Conservation (phyloP, 352 stramenopile genomes). For the Elongisporangium anandrum region DNA sequence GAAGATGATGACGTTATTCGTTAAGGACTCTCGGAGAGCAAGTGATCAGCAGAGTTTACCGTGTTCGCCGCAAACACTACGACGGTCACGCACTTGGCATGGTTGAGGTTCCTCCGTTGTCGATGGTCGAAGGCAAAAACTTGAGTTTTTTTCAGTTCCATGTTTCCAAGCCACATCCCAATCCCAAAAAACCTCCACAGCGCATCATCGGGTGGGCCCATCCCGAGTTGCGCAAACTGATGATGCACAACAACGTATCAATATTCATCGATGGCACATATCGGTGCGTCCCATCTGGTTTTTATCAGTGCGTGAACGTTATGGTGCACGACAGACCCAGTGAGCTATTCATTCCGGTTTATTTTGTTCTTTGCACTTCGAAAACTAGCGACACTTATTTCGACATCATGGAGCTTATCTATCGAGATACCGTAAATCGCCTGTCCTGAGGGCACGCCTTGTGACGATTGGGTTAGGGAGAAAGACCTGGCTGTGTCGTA, state of each 20-base stretch:
- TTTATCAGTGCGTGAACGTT: not conserved
- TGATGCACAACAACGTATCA: too few species aligned
- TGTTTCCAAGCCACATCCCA: not conserved
- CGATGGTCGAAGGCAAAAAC: not conserved
- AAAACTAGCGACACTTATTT: not conserved
- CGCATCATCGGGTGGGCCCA: too few species aligned
- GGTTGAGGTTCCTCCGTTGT: conserved; percentile 2
- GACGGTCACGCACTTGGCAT: not conserved
- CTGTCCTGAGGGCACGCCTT: too few species aligned
- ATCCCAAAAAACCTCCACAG: not conserved
- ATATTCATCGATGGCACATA: too few species aligned
- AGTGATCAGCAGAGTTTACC: not conserved
- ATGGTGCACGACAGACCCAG: not conserved
- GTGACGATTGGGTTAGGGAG: too few species aligned
- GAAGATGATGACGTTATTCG: not conserved
- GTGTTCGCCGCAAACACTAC: conserved; percentile 1
- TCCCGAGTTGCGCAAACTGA: too few species aligned
- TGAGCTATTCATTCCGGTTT: conserved; percentile 1
- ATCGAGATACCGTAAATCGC: not conserved
- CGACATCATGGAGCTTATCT: conserved; percentile 2
- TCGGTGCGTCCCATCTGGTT: not conserved
- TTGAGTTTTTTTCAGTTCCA: conserved; percentile 1
- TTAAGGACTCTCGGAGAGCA: not conserved
- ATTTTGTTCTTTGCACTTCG: conserved; percentile 1
- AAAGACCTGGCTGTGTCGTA: too few species aligned